Evolutionary conservation across 345 rosid genomes (phyloP), one percentile per base, ranked within the genome.

Genomic region (Salix udensis): DNA sequence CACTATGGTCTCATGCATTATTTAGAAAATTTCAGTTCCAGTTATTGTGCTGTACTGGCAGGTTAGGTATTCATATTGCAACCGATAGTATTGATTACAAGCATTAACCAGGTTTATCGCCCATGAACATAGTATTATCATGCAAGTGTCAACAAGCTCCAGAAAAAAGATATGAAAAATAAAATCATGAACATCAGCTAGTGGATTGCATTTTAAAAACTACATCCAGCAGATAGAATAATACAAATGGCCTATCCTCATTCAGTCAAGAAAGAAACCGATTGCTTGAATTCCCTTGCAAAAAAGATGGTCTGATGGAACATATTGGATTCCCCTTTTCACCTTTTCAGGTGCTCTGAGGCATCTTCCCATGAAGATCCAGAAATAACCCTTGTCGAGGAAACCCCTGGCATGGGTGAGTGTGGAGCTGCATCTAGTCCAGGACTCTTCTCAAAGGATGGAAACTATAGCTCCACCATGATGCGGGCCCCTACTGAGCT

Each of bases 301-400:
- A 46, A 46, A 12, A 46, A 46, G 14, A 46, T 46, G 50, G 16
- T 46, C 50, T 46, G 1, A 14, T 46, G 15, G 50, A 46, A 46
- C 50, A 3, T 46, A 72, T 24, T 7, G 1, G 44, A 4, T 55
- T 5, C 15, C 7, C 13, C 1, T n/a, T n/a, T n/a, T n/a, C n/a
- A n/a, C n/a, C 55, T 69, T 78, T 84, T 84, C 89, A 91, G 98
- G 90, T 86, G 34, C 72, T 85, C 74, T 28, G 86, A 78, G 74
- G 68, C 82, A 58, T 82, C 79, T 69, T 78, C 79, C 75, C 64
- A 74, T 84, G 94, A 87, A 82, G 94, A 85, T 77, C 85, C 74
- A 77, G 93, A 88, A 65, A 50, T 87, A 76, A 72, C 78, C 52
- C 18, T 84, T 75, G 88, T 90, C 65, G 86, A 82, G 85, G 94